Conservation (phyloP, 805 yeast species). For the Saturnispora hagleri region DNA sequence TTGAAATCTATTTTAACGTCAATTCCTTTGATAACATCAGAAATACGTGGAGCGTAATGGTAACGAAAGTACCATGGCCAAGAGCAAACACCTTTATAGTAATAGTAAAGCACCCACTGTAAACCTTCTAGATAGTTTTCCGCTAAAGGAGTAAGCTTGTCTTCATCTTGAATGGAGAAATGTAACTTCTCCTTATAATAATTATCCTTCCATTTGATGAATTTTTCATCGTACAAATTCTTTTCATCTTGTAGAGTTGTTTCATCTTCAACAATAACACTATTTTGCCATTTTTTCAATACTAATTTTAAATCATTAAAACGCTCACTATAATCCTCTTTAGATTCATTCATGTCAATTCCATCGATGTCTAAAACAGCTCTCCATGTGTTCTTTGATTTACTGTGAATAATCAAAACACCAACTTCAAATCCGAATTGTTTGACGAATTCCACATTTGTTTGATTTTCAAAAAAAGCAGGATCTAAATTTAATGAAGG, state of each 20-base stretch:
- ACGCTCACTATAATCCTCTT: slow-evolving; percentile 53
- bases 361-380: slow-evolving; percentile 68
- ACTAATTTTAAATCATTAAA: slow-evolving; percentile 40
- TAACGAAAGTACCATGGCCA: slow-evolving; percentile 93
- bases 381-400: slow-evolving; percentile 44
- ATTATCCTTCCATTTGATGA: slow-evolving; percentile 72
- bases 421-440: slow-evolving; percentile 60
- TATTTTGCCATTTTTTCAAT: slow-evolving; percentile 57
- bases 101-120: slow-evolving; percentile 93
- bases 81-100: slow-evolving; percentile 83
- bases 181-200: slow-evolving; percentile 78
- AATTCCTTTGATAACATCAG: slow-evolving; percentile 72
- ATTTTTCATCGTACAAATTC: slow-evolving; percentile 62
- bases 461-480: slow-evolving; percentile 34
- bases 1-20: slow-evolving; percentile 54
- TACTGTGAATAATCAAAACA: slow-evolving; percentile 55
- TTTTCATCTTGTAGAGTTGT: slow-evolving; percentile 43
- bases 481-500: slow-evolving; percentile 40
- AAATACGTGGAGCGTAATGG: slow-evolving; percentile 91
- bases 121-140: slow-evolving; percentile 86
- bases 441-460: slow-evolving; percentile 52
- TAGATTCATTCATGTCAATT: slow-evolving; percentile 54
- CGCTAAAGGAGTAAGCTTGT: slow-evolving; percentile 51
- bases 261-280: slow-evolving; percentile 54
- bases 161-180: slow-evolving; percentile 54